These are phyloP conservation scores for Collariella sp. DNA, from an alignment of 495 filamentous ascomycete species.

Conservation along the genomic window DNA sequence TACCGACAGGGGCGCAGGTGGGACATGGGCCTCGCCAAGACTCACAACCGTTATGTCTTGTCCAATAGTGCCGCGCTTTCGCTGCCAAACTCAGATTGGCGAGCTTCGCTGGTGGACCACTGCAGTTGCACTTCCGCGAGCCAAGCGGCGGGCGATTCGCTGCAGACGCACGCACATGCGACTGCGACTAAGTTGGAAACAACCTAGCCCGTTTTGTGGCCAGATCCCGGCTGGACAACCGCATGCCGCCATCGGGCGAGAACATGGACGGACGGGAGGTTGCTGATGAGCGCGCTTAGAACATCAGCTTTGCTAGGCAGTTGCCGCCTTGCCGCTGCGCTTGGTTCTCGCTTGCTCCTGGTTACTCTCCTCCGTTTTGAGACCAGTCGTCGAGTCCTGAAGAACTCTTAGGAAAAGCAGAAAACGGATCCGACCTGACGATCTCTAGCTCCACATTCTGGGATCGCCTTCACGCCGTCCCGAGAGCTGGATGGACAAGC, in stretches of 20 bases:
- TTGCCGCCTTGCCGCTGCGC: background rate
- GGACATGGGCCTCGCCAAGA: slow-evolving; percentile 3
- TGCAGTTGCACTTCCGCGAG: slow-evolving; percentile 12
- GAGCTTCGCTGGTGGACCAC: slow-evolving; percentile 3
- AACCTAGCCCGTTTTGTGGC: background rate
- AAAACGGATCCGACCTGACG: background rate
- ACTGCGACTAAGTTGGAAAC: background rate
- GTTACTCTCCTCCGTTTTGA: no score
- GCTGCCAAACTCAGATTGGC: slow-evolving; percentile 21
- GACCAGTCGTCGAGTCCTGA: no score
- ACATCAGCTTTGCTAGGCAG: background rate
- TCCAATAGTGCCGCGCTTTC: slow-evolving; percentile 20
- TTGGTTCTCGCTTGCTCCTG: no score
- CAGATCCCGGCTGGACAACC: background rate
- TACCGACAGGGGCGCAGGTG: background rate
- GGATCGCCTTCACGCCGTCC: no score
- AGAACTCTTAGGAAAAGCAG: background rate
- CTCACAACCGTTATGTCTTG: slow-evolving; percentile 13
- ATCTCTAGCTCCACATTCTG: no score
- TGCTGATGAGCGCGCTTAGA: slow-evolving; percentile 3
- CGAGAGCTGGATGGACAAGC: no score
- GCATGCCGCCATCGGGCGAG: background rate
- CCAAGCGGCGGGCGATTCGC: slow-evolving; percentile 21
- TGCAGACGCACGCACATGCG: slow-evolving; percentile 12
- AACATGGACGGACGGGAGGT: background rate